Evolutionary conservation across 1,284 basidiomycete genomes (phyloP), one percentile per base, ranked within the genome.

Genomic region (Puccinia triticina): DNA sequence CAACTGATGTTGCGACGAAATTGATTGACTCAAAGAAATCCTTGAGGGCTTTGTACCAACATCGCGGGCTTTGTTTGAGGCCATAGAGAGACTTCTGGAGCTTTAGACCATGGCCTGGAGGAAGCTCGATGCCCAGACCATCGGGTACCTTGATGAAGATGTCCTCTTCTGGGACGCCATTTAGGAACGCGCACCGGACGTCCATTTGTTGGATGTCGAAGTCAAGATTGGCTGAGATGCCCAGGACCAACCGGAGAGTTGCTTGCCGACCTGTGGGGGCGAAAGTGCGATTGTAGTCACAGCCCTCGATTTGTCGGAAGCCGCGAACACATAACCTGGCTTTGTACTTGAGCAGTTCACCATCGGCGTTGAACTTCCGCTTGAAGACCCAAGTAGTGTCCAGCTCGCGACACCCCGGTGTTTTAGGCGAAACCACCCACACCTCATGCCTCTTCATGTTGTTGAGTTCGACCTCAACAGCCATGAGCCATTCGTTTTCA

Each of bases 141-240:
- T 67, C 43, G 2, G 66, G 66, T 4, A 67, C 18, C 18, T 67
- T 67, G 32, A 77, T 77, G 61, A n/a, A 66, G 0, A 77, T 5
- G 29, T 77, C 57, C 48, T 77, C 40, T 0, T 77, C 59, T 1
- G 75, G 75, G 21, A 32, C 32, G 0, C 75, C 37, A 32, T 77
- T 61, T 0, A 77, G 43, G 29, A 77, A 77, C 0, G 59, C 55
- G 23, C 57, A 64, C 21, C 32, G 16, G 16, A 77, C 40, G 50
- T 77, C 59, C 75, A 77, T 77, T 50, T 77, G 75, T 16, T 77
- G 59, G 55, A 77, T 66, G 23, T 37, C 26, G 26, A 77, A 66
- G 14, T 77, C n/a, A 14, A 66, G n/a, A 32, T 23, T 7, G 23
- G 55, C 57, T 0, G 34, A 37, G 0, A 77, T 32, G 12, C 32